Conservation (phyloP, 257 asterid species). For the Parsonsia alboflavescens region DNA sequence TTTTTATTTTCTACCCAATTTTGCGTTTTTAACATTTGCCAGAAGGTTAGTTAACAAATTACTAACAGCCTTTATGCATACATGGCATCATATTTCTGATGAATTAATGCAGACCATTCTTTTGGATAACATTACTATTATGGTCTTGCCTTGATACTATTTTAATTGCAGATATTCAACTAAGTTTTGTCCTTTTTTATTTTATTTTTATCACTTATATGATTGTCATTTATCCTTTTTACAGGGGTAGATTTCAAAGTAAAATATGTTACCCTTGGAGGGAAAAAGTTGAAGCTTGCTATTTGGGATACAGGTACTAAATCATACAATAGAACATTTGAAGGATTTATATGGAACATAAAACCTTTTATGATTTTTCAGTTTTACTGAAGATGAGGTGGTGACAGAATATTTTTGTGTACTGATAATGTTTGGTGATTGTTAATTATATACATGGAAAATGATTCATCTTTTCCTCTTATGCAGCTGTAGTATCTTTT, state of each 20-base stretch:
- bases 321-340: neutral
- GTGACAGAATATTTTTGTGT: neutral
- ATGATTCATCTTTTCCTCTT: neutral
- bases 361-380: neutral
- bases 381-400: neutral
- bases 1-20: neutral
- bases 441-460: neutral
- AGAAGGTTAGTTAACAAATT: neutral
- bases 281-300: slow-evolving; percentile 95
- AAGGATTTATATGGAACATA: neutral
- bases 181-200: neutral
- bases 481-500: neutral
- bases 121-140: neutral
- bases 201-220: neutral
- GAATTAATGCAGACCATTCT: neutral
- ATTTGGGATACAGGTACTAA: slow-evolving; percentile 96
- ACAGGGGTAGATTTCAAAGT: slow-evolving; percentile 97
- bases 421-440: neutral
- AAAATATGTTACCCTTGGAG: slow-evolving; percentile 80
- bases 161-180: neutral
- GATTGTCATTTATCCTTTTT: neutral
- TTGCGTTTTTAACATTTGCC: neutral
- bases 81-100: neutral
- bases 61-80: neutral
- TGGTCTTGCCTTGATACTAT: neutral